Evolutionary conservation across 306 rosid genomes (phyloP).

Genomic region (Acacia crassicarpa): DNA sequence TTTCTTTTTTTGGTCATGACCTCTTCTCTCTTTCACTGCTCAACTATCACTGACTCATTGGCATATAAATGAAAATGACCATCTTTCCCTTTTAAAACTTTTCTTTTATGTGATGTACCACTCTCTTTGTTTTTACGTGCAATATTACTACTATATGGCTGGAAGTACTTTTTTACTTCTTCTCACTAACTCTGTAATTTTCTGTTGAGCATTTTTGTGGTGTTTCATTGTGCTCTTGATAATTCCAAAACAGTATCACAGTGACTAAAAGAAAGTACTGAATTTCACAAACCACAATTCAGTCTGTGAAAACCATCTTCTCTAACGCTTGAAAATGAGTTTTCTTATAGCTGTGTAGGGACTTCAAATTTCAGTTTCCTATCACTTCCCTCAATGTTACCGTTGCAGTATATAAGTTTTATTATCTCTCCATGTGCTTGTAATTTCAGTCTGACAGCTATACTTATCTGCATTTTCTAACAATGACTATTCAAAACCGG

Average conservation of each 20-base stretch:
- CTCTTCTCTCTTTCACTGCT: conserved; percentile 39
- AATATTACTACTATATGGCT: neutral
- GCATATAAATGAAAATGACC: conserved; percentile 24
- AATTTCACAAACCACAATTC: neutral
- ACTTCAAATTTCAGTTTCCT: neutral
- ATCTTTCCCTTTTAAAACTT: neutral
- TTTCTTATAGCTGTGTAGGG: neutral
- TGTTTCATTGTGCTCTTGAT: neutral
- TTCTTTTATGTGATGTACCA: conserved; percentile 7
- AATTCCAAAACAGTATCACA: neutral
- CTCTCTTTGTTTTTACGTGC: neutral
- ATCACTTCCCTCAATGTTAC: neutral
- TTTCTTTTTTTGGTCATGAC: too few species aligned
- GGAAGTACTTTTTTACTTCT: conserved; percentile 8
- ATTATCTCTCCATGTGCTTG: neutral
- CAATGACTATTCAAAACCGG: neutral
- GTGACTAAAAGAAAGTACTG: neutral
- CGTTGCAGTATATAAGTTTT: neutral
- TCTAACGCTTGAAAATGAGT: neutral
- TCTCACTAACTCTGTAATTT: neutral
- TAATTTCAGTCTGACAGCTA: neutral
- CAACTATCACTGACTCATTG: conserved; percentile 47
- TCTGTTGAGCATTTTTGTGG: neutral
- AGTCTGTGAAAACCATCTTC: neutral
- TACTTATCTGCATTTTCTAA: neutral